Conservation (phyloP, 2,329 filamentous ascomycete species). For the Hirsutella thompsonii region DNA sequence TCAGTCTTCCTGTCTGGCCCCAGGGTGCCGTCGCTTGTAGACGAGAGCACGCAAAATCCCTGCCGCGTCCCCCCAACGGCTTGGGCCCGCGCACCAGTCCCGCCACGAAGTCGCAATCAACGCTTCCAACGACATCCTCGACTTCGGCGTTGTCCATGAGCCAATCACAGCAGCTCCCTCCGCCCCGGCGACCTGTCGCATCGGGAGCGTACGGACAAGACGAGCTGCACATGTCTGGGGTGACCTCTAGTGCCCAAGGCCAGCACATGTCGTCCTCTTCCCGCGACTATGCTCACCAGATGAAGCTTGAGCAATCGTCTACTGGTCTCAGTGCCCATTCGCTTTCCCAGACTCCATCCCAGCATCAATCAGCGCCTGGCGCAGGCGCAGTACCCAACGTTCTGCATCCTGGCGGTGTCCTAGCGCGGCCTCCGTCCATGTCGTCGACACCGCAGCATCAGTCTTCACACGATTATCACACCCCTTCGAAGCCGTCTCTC, state of each 20-base stretch:
- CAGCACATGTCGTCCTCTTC: constrained; percentile 25
- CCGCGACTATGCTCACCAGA: constrained; percentile 37
- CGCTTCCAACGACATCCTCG: background rate
- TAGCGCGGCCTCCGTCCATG: constrained; percentile 17
- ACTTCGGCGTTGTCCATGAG: constrained; percentile 15
- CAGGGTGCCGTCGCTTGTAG: no score
- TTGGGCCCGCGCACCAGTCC: background rate
- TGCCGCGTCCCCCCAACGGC: no score
- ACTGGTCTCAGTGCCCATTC: constrained; percentile 17
- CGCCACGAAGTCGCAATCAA: background rate
- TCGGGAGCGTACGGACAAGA: constrained; percentile 23
- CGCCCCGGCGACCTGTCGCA: constrained; percentile 13
- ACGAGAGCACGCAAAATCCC: no score
- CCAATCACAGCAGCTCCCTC: constrained; percentile 26
- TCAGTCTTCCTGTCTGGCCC: no score
- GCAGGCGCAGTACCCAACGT: constrained; percentile 40
- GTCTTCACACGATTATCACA: constrained; percentile 41
- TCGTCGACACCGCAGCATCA: constrained; percentile 18
- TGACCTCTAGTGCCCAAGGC: constrained; percentile 22
- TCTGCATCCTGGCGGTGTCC: constrained; percentile 41
- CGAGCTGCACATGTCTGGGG: constrained; percentile 41
- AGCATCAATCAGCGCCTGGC: constrained; percentile 21
- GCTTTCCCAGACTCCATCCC: constrained; percentile 16
- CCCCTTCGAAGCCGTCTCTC: constrained; percentile 54
- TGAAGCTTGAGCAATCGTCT: constrained; percentile 35